A percentile compares a stretch with the other conserved stretches of the same genome.
Evolutionary conservation across 768 basidiomycete genomes (phyloP).

Genomic region (Collybia mongolica): DNA sequence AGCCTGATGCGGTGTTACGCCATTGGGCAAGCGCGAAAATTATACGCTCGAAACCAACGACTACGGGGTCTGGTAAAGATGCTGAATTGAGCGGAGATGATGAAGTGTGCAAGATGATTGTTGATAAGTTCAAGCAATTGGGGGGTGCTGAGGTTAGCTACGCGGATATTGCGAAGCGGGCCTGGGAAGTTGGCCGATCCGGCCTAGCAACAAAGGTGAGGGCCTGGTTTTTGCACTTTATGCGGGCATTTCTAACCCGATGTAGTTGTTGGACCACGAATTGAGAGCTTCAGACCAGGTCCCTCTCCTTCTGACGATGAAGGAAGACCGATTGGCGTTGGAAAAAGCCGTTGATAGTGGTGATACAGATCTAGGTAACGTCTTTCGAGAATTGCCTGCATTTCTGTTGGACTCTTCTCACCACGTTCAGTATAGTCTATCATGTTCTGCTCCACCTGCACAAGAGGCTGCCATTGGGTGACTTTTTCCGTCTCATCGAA

Average conservation of each 20-base stretch:
- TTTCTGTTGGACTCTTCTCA: neutral
- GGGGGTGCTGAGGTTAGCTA: conserved; percentile 83
- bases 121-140: conserved; percentile 84
- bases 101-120: conserved; percentile 77
- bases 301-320: conserved; percentile 90
- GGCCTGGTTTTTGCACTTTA: neutral
- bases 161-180: conserved; percentile 90
- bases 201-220: conserved; percentile 71
- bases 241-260: neutral
- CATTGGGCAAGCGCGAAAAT: conserved; percentile 98
- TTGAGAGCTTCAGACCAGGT: conserved; percentile 88
- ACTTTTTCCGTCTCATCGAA: conserved; percentile 93
- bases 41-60: conserved; percentile 59
- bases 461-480: conserved; percentile 78
- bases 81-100: conserved; percentile 68
- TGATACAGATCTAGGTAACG: conserved; percentile 86
- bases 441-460: conserved; percentile 89
- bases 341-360: conserved; percentile 92
- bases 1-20: conserved; percentile 83
- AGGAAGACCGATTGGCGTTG: conserved; percentile 86
- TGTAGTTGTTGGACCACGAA: conserved; percentile 88
- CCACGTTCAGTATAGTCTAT: conserved; percentile 61
- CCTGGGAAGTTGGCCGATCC: conserved; percentile 53
- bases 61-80: conserved; percentile 51
- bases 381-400: conserved; percentile 1